Evolutionary conservation across 495 filamentous ascomycete species (phyloP).

Genomic region (Penicillium atrosanguineum): DNA sequence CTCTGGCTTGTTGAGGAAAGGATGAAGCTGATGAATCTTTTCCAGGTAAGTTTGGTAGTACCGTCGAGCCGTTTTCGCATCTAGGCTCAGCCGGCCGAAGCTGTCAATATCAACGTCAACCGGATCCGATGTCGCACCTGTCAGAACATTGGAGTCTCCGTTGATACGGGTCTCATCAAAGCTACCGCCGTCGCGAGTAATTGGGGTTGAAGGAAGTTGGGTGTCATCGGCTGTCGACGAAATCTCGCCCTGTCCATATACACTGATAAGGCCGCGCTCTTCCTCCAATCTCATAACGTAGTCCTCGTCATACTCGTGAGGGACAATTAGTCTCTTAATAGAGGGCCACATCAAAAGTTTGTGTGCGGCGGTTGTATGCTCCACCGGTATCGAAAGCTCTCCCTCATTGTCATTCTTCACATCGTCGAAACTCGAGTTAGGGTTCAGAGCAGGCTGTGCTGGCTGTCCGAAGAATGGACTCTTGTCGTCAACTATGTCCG

Average conservation of each 20-base stretch:
- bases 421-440: slow-evolving; percentile 8
- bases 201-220: slow-evolving; percentile 20
- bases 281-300: slow-evolving; percentile 78
- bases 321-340: slow-evolving; percentile 54
- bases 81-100: slow-evolving; percentile 63
- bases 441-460: background rate
- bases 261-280: slow-evolving; percentile 66
- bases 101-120: slow-evolving; percentile 51
- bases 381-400: slow-evolving; percentile 65
- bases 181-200: slow-evolving; percentile 26
- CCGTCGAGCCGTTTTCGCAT: slow-evolving; percentile 55
- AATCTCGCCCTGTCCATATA: slow-evolving; percentile 79
- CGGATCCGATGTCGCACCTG: slow-evolving; percentile 9
- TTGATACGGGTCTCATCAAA: slow-evolving; percentile 4
- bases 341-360: slow-evolving; percentile 70
- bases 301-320: slow-evolving; percentile 48
- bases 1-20: slow-evolving; percentile 64
- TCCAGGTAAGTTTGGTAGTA: slow-evolving; percentile 71
- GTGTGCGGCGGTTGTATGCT: slow-evolving; percentile 81
- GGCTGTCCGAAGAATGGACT: slow-evolving; percentile 2
- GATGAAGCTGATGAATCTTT: slow-evolving; percentile 86
- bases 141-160: background rate
- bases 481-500: background rate
- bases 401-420: slow-evolving; percentile 35
- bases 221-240: slow-evolving; percentile 46